Conservation (phyloP, 768 basidiomycete genomes). For the Mycena chlorophos region DNA sequence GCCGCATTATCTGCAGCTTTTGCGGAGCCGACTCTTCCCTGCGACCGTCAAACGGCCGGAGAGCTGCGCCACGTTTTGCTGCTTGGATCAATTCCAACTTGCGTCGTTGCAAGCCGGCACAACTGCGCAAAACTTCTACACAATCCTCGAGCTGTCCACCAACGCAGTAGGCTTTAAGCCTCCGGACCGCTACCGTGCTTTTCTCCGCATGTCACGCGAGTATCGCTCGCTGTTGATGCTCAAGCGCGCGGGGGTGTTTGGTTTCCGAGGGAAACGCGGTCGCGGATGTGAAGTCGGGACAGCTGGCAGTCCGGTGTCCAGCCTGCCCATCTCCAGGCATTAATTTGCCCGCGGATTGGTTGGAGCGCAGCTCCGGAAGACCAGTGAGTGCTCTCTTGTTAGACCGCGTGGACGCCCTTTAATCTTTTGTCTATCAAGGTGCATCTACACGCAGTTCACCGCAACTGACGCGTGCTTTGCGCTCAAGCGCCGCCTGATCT, state of each 20-base stretch:
- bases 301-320: constrained; percentile 31
- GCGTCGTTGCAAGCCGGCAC: constrained; percentile 13
- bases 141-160: constrained; percentile 8
- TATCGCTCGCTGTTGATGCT: constrained; percentile 7
- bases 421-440: constrained; percentile 13
- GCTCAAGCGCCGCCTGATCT: background rate
- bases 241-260: constrained; percentile 25
- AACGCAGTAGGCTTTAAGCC: background rate
- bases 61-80: constrained; percentile 18
- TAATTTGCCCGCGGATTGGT: constrained; percentile 31
- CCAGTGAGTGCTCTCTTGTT: constrained; percentile 12
- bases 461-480: background rate
- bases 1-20: constrained; percentile 11
- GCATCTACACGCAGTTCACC: background rate
- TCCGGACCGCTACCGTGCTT: background rate
- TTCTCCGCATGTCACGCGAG: background rate
- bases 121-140: constrained; percentile 22
- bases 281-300: constrained; percentile 24
- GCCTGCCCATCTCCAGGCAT: constrained; percentile 35
- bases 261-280: constrained; percentile 27
- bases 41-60: constrained; percentile 15
- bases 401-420: background rate
- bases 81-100: constrained; percentile 12
- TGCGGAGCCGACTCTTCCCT: constrained; percentile 22
- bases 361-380: constrained; percentile 15